phyloP scores from a whole-genome alignment of 23 red algal species.

The Agarophyton chilense region DNA sequence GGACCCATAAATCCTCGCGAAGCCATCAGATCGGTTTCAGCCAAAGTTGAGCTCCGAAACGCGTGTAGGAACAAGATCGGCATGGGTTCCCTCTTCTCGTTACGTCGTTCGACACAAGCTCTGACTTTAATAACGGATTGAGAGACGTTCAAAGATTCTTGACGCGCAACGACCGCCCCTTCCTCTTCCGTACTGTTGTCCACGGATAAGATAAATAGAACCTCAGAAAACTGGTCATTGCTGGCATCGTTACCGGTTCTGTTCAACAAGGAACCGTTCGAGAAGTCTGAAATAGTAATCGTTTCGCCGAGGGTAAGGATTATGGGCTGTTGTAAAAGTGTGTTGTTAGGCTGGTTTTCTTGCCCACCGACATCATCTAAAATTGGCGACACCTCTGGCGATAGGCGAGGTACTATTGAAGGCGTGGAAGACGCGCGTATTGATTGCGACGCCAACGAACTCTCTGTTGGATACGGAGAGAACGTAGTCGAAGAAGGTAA shows the following conservation, averaged over 20 bases:
- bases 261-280: background rate
- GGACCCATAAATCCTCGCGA: background rate
- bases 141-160: background rate
- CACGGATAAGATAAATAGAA: conserved; percentile 12
- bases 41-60: background rate
- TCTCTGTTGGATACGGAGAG: background rate
- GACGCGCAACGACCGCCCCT: background rate
- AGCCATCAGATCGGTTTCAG: background rate
- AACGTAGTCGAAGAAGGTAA: background rate
- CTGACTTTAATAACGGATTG: background rate
- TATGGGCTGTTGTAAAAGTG: background rate
- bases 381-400: background rate
- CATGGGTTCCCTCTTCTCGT: background rate
- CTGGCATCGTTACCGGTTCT: background rate
- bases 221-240: background rate
- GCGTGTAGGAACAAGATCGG: background rate
- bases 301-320: background rate
- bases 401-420: background rate
- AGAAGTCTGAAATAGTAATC: background rate
- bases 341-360: background rate
- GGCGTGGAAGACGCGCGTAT: background rate
- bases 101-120: background rate
- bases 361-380: background rate
- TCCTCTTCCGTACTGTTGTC: background rate
- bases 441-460: background rate